These are phyloP conservation scores for Auriscalpium microsporum DNA, from an alignment of 768 basidiomycete genomes.

Conservation along the genomic window DNA sequence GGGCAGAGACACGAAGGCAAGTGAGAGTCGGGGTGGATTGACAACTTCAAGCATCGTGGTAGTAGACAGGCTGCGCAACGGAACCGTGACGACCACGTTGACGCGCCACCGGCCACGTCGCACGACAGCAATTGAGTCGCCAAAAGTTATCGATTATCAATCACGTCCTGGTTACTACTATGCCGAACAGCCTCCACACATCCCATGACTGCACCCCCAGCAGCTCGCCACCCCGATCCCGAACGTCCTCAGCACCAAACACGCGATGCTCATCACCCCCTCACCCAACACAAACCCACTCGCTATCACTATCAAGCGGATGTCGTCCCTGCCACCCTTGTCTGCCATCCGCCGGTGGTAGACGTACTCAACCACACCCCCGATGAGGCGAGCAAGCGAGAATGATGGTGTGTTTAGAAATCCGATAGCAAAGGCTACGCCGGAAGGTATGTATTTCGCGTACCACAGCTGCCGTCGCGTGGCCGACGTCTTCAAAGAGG, in stretches of 20 bases:
- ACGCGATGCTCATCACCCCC: conserved; percentile 79
- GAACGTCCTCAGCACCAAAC: conserved; percentile 62
- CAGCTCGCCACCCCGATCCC: conserved; percentile 76
- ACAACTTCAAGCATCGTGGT: no score
- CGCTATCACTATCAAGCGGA: conserved; percentile 77
- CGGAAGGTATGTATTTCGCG: conserved; percentile 82
- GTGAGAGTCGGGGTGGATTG: no score
- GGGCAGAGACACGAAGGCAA: no score
- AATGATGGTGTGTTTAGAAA: conserved; percentile 96
- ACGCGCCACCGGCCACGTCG: no score
- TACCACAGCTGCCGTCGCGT: conserved; percentile 39
- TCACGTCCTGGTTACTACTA: conserved; percentile 6
- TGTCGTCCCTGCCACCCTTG: conserved; percentile 46
- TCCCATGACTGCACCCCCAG: conserved; percentile 74
- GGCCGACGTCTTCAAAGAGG: conserved; percentile 58
- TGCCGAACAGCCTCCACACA: conserved; percentile 61
- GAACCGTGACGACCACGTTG: no score
- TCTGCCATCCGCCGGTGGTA: conserved; percentile 45
- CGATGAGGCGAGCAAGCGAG: conserved; percentile 83
- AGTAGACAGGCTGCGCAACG: no score
- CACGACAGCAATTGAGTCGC: no score
- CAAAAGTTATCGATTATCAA: no score
- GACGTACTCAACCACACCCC: conserved; percentile 72
- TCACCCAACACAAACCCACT: conserved; percentile 96
- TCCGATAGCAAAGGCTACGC: conserved; percentile 91